A percentile compares a stretch with the other conserved stretches of the same genome.
These are phyloP conservation scores for Colletotrichum gigasporum DNA, from an alignment of 2,329 filamentous ascomycete genomes.

Conservation along the genomic window DNA sequence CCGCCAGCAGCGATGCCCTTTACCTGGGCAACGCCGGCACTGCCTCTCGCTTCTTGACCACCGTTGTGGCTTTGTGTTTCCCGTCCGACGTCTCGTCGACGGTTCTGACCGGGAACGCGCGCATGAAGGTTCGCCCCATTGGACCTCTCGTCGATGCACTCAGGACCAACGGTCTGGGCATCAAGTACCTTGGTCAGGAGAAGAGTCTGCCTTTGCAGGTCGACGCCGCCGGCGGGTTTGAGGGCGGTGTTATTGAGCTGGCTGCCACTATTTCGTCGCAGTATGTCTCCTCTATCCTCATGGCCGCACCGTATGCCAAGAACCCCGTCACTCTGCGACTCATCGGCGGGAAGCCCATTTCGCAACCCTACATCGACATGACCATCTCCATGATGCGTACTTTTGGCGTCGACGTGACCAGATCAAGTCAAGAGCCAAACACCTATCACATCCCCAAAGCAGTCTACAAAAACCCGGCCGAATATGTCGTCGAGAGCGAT, in stretches of 20 bases:
- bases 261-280: slow-evolving; percentile 98
- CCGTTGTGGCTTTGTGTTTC: slow-evolving; percentile 84
- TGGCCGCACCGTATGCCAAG: slow-evolving; percentile 97
- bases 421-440: slow-evolving; percentile 81
- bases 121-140: slow-evolving; percentile 97
- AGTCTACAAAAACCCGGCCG: slow-evolving; percentile 81
- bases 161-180: slow-evolving; percentile 83
- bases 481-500: slow-evolving; percentile 95
- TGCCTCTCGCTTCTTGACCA: slow-evolving; percentile 93
- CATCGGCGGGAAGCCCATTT: slow-evolving; percentile 97
- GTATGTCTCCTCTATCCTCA: slow-evolving; percentile 95
- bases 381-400: slow-evolving; percentile 96
- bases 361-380: slow-evolving; percentile 98
- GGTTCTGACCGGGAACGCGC: slow-evolving; percentile 88
- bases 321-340: slow-evolving; percentile 89
- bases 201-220: slow-evolving; percentile 87
- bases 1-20: slow-evolving; percentile 78
- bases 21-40: slow-evolving; percentile 98
- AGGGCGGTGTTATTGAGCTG: slow-evolving; percentile 88
- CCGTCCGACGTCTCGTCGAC: slow-evolving; percentile 73
- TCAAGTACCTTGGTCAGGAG: slow-evolving; percentile 86
- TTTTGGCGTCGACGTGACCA: slow-evolving; percentile 85
- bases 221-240: slow-evolving; percentile 82
- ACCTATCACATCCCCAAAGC: slow-evolving; percentile 94
- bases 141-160: slow-evolving; percentile 92